Evolutionary conservation across 179 eudicot species (phyloP).

Genomic region (Nepenthes alata): DNA sequence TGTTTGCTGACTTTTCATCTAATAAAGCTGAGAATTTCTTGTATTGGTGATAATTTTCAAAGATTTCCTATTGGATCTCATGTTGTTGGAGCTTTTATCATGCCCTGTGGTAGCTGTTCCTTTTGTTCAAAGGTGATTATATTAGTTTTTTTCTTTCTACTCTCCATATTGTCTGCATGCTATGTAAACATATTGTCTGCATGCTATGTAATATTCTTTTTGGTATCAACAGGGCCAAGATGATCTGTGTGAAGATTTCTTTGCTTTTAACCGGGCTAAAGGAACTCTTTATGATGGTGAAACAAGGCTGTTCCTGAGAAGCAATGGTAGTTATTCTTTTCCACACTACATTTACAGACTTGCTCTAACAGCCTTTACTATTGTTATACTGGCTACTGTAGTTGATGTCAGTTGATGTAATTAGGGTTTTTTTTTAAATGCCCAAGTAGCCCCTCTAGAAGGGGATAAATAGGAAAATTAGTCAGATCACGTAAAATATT

Average conservation of each 20-base stretch:
- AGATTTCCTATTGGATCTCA: slow-evolving; percentile 86
- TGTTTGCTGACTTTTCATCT: slow-evolving; percentile 5
- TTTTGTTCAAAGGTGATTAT: slow-evolving; percentile 67
- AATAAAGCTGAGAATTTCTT: slow-evolving; percentile 10
- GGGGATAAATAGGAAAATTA: too few relatives aligned
- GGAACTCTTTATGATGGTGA: slow-evolving; percentile 99
- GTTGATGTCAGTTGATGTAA: not conserved
- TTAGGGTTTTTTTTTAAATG: too few relatives aligned
- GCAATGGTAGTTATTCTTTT: slow-evolving; percentile 42
- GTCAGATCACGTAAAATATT: too few relatives aligned
- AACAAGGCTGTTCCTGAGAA: slow-evolving; percentile 78
- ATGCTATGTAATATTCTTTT: slow-evolving; percentile 4
- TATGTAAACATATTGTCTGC: not conserved
- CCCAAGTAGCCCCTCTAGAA: too few relatives aligned
- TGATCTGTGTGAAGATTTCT: slow-evolving; percentile 88
- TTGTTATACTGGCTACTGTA: not conserved
- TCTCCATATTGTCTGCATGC: not conserved
- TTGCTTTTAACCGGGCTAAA: slow-evolving; percentile 94
- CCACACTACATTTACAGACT: not conserved
- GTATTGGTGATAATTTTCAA: slow-evolving; percentile 16
- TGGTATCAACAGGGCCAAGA: slow-evolving; percentile 66
- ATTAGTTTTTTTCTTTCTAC: slow-evolving; percentile 2
- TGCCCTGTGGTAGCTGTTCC: slow-evolving; percentile 96
- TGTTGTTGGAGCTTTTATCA: slow-evolving; percentile 94
- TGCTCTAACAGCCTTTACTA: slow-evolving; percentile 6